Evolutionary conservation across 805 yeast genomes (phyloP).

Genomic region (Sugiyamaella lignohabitans): DNA sequence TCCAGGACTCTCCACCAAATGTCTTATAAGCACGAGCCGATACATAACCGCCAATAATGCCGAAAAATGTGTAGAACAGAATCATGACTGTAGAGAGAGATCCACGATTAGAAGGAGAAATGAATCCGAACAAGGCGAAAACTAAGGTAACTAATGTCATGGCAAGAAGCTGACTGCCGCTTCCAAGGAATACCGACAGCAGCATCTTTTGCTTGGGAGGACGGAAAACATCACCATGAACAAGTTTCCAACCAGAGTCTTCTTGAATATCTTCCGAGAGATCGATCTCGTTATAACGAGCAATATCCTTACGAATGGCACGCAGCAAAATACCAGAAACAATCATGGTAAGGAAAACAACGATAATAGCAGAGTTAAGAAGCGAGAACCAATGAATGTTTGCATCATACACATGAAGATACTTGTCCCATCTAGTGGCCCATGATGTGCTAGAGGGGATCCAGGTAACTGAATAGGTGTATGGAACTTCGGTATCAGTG

Average conservation of each 20-base stretch:
- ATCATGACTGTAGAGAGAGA: constrained; percentile 87
- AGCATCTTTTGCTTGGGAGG: constrained; percentile 65
- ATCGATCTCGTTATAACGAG: constrained; percentile 82
- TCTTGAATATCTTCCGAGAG: constrained; percentile 77
- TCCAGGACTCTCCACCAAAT: constrained; percentile 91
- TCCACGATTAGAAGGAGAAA: constrained; percentile 94
- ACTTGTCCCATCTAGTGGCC: constrained; percentile 99
- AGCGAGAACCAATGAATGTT: constrained; percentile 95
- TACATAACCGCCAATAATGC: constrained; percentile 79
- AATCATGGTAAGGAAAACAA: constrained; percentile 64
- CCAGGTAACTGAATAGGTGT: constrained; percentile 80
- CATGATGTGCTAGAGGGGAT: constrained; percentile 65
- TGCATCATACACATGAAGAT: constrained; percentile 85
- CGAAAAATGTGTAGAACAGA: constrained; percentile 71
- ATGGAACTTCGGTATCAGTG: constrained; percentile 53
- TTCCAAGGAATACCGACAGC: constrained; percentile 76
- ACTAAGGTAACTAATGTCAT: constrained; percentile 68
- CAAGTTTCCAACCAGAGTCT: constrained; percentile 95
- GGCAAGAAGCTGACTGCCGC: constrained; percentile 76
- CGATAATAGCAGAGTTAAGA: constrained; percentile 77
- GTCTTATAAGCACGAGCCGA: constrained; percentile 80
- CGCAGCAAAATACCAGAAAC: constrained; percentile 73
- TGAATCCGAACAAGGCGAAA: constrained; percentile 81
- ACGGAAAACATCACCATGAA: constrained; percentile 93
- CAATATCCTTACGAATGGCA: constrained; percentile 78